Base-by-base conservation (phyloP, 768 basidiomycete genomes). In the Terana coerulea region DNA sequence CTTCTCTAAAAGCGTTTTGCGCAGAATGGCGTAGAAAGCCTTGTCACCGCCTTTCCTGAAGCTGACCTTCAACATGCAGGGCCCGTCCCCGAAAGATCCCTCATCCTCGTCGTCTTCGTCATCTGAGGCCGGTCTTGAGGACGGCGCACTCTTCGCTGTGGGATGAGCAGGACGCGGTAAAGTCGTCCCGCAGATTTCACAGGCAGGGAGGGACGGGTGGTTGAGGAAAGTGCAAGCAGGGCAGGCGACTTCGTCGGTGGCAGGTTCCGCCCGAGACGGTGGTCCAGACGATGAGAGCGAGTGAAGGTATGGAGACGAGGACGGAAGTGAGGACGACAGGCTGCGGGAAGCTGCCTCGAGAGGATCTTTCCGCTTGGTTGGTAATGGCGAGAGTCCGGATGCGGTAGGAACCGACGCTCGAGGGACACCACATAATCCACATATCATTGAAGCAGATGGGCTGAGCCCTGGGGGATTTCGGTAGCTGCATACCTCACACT, bases 211-310 rank as follows among this genome's bases (percentile, higher is more conserved):
- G 1, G 80, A 84, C 0, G 82, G 81, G 54, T 89, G 84, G 67
- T 99, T 99, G 11, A 95, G 72, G 65, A 95, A 99, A 1, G 95
- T 98, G 64, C 97, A 99, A 1, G 83, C 84, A 1, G 84, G 78
- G 66, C 95, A 99, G 12, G 86, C 69, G 37, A 88, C 73, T 29
- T 76, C 64, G 5, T 21, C 21, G 14, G 2, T 67, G 67, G 15
- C 24, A 8, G 34, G 37, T 12, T 49, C 37, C 2, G 33, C 21
- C 17, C 41, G 31, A 21, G 37, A 29, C 35, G 56, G 58, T 48
- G 70, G 56, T 22, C 73, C 64, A 5, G 71, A 64, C 1, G 71
- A 63, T 3, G 66, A 33, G 0, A 55, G 51, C 5, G 55, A 24
- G 11, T 60, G 46, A 2, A 58, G 57, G 45, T 61, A 51, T 2